A percentile compares a stretch with the other conserved stretches of the same genome.
Evolutionary conservation across 306 rosid genomes (phyloP).

Genomic region (Aeschynomene evenia): DNA sequence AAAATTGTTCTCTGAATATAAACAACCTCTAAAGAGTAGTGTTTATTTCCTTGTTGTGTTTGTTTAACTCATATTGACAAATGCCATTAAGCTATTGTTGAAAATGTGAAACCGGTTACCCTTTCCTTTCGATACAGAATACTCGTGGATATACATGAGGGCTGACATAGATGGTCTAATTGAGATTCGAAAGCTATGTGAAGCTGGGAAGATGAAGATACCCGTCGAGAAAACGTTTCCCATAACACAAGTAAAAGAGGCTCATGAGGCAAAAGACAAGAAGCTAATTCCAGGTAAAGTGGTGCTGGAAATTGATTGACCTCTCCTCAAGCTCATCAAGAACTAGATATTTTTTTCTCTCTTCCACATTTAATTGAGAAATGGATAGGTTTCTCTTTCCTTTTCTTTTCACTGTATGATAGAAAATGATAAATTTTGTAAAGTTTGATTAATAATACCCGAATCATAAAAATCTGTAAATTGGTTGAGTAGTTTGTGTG

Average conservation of each 20-base stretch:
- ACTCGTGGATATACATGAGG: conserved; percentile 90
- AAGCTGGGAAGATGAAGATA: conserved; percentile 79
- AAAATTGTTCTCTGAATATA: too few species aligned
- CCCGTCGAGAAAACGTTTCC: conserved; percentile 88
- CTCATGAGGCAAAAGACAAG: conserved; percentile 85
- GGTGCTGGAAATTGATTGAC: conserved; percentile 77
- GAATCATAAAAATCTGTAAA: conserved; percentile 34
- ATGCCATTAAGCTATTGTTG: background rate
- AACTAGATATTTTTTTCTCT: conserved; percentile 3
- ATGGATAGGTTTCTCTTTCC: conserved; percentile 18
- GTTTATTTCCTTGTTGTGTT: background rate
- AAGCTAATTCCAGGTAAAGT: conserved; percentile 74
- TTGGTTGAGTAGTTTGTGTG: conserved; percentile 35
- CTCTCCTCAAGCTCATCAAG: conserved; percentile 18
- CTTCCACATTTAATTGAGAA: conserved; percentile 25
- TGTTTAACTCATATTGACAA: background rate
- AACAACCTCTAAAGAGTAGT: too few species aligned
- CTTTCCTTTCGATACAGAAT: conserved; percentile 53
- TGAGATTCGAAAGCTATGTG: conserved; percentile 72
- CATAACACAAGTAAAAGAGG: conserved; percentile 74
- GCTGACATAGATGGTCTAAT: conserved; percentile 81
- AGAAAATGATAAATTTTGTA: conserved; percentile 34
- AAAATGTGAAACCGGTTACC: background rate
- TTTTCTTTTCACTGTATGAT: conserved; percentile 26
- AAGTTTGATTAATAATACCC: conserved; percentile 37